phyloP scores from a whole-genome alignment of 305 asterid genomes.

The Fraxinus angustifolia region DNA sequence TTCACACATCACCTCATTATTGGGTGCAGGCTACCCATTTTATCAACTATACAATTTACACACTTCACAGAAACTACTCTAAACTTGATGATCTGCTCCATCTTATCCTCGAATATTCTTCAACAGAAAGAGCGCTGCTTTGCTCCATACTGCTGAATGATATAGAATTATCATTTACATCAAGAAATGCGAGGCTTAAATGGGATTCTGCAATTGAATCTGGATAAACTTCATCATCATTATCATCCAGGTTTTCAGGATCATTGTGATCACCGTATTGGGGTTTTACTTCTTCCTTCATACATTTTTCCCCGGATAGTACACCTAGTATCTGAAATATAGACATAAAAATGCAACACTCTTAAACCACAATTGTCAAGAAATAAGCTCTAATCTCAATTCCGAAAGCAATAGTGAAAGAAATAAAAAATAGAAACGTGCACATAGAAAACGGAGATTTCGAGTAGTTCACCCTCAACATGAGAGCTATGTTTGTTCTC shows the following conservation, averaged over 20 bases:
- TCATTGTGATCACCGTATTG: conserved; percentile 16
- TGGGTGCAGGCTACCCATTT: conserved; percentile 22
- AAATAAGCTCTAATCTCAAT: not conserved
- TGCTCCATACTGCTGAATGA: conserved; percentile 70
- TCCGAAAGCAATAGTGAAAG: not conserved
- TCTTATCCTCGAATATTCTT: conserved; percentile 58
- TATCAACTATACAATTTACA: not conserved
- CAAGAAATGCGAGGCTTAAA: conserved; percentile 69
- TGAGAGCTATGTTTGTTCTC: no score
- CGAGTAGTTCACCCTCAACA: no score
- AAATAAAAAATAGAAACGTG: no score
- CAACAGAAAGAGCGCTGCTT: conserved; percentile 69
- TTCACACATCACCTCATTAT: conserved; percentile 37
- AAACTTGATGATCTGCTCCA: conserved; percentile 74
- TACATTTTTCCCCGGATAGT: conserved; percentile 51
- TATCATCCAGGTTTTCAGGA: conserved; percentile 38
- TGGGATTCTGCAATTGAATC: conserved; percentile 80
- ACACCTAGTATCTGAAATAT: conserved; percentile 51
- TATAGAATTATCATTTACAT: conserved; percentile 48
- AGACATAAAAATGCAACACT: not conserved
- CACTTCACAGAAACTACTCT: conserved; percentile 32
- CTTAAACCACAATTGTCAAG: not conserved
- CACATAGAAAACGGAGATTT: not conserved
- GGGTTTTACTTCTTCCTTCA: conserved; percentile 22
- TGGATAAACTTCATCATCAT: conserved; percentile 92